A percentile compares a stretch with the other conserved stretches of the same genome.
Evolutionary conservation across 164 flowering plant genomes (phyloP).

Genomic region (Piper longum): DNA sequence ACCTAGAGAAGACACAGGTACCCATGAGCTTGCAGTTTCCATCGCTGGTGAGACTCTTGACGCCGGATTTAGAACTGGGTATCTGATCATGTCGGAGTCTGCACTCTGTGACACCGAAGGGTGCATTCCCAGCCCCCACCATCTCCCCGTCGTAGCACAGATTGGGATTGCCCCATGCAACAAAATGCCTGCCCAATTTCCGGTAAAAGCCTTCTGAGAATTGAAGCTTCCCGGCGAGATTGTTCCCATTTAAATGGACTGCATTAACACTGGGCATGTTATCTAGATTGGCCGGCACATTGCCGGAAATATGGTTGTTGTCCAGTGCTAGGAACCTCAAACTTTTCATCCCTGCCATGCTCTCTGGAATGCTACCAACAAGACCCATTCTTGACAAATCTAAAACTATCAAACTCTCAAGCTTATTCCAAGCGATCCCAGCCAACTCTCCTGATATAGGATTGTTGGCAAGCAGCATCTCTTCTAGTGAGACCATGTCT

Average conservation of each 20-base stretch:
- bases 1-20: no score
- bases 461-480: conserved; percentile 54
- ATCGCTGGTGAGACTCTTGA: conserved; percentile 11
- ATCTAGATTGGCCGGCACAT: conserved; percentile 36
- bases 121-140: conserved; percentile 8
- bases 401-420: conserved; percentile 35
- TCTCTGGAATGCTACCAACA: conserved; percentile 51
- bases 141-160: conserved; percentile 34
- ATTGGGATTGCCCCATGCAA: conserved; percentile 59
- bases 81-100: conserved; percentile 9
- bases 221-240: conserved; percentile 53
- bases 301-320: conserved; percentile 59
- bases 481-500: conserved; percentile 51
- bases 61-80: conserved; percentile 9
- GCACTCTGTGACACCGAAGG: conserved; percentile 36
- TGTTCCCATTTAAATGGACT: conserved; percentile 55
- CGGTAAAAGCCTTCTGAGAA: conserved; percentile 43
- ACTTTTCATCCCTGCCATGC: conserved; percentile 35
- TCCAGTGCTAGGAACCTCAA: conserved; percentile 63
- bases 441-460: conserved; percentile 53
- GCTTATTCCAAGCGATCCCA: conserved; percentile 34
- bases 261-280: conserved; percentile 40
- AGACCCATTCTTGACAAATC: conserved; percentile 55
- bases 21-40: no score
- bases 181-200: conserved; percentile 66